These are phyloP conservation scores for Coemansia sp. DNA, from an alignment of 192 early-diverging fungal genomes.

Conservation along the genomic window DNA sequence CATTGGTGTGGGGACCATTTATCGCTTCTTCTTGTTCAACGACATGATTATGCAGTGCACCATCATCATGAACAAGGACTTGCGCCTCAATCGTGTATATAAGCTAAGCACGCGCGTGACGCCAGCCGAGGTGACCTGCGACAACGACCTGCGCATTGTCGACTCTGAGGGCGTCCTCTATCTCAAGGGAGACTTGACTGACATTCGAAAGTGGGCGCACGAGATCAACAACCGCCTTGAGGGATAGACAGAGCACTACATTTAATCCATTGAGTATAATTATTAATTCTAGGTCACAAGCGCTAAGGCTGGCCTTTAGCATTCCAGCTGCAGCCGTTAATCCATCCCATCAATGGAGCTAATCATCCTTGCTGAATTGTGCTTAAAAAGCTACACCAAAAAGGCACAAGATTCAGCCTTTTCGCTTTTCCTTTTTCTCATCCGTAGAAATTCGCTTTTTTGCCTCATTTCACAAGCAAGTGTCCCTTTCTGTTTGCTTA, in stretches of 20 bases:
- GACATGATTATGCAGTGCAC: constrained; percentile 66
- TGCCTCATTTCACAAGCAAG: background rate
- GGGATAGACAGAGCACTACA: constrained; percentile 2
- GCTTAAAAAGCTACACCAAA: no score
- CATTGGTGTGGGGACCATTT: constrained; percentile 35
- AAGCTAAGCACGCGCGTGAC: constrained; percentile 27
- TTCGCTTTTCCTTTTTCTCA: no score
- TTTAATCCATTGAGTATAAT: background rate
- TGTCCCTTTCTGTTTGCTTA: background rate
- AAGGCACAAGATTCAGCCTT: no score
- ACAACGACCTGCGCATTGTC: constrained; percentile 46
- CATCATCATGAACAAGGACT: constrained; percentile 39
- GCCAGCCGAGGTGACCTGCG: constrained; percentile 35
- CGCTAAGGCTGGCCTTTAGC: no score
- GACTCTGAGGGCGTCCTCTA: constrained; percentile 41
- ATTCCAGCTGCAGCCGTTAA: no score
- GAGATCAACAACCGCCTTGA: constrained; percentile 50
- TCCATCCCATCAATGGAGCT: background rate
- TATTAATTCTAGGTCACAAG: no score
- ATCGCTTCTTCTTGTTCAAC: constrained; percentile 66
- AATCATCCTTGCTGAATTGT: background rate
- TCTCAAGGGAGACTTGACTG: constrained; percentile 27
- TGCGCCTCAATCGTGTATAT: constrained; percentile 33
- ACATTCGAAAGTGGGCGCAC: constrained; percentile 39
- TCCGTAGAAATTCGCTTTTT: background rate